These are phyloP conservation scores for Paraconiothyrium sp. DNA, from an alignment of 2,329 filamentous ascomycete genomes.

Conservation along the genomic window DNA sequence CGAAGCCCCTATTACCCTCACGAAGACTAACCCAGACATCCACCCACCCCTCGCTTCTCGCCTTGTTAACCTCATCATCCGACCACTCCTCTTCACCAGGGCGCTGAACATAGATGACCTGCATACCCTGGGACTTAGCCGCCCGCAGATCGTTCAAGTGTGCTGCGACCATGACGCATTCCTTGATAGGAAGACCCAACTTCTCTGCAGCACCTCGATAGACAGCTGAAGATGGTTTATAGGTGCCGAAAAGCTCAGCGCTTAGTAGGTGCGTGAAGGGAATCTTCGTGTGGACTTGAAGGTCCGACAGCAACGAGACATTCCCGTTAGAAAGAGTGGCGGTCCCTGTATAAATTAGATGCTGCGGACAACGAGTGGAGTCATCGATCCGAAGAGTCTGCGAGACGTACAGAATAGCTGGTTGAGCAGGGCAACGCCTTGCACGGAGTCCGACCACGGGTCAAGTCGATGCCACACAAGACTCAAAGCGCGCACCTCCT, in stretches of 20 bases:
- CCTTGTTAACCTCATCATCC: constrained; percentile 60
- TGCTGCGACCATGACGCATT: constrained; percentile 81
- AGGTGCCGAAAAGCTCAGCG: constrained; percentile 75
- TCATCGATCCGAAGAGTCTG: too few species aligned
- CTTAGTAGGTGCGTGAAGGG: constrained; percentile 71
- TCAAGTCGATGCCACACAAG: constrained; percentile 76
- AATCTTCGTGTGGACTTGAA: constrained; percentile 67
- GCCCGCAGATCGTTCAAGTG: constrained; percentile 75
- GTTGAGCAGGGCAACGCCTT: constrained; percentile 66
- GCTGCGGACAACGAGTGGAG: background rate
- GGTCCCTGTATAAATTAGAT: constrained; percentile 51
- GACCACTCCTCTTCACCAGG: constrained; percentile 71
- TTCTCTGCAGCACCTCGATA: constrained; percentile 73
- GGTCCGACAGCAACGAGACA: constrained; percentile 69
- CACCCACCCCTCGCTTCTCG: constrained; percentile 67
- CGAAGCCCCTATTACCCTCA: constrained; percentile 60
- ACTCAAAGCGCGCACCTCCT: constrained; percentile 55
- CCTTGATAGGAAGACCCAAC: constrained; percentile 64
- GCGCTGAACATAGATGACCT: constrained; percentile 79
- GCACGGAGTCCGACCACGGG: constrained; percentile 72
- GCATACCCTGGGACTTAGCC: constrained; percentile 70
- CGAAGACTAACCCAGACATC: constrained; percentile 61
- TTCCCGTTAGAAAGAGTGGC: constrained; percentile 82
- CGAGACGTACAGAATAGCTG: constrained; percentile 53
- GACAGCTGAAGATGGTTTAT: constrained; percentile 75